Conservation (phyloP, 306 rosid species). For the Glycine soja region DNA sequence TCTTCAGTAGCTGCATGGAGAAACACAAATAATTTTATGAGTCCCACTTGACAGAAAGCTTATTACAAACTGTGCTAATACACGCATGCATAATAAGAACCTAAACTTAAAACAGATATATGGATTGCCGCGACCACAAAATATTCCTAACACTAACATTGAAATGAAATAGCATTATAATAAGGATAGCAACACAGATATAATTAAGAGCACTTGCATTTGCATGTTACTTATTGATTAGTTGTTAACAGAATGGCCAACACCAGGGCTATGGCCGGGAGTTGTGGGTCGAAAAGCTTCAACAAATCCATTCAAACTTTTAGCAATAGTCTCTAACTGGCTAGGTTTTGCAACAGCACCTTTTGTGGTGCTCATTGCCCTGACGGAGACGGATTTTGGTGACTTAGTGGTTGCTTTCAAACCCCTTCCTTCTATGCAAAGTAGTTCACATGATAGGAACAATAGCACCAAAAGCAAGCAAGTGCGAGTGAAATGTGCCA, state of each 20-base stretch:
- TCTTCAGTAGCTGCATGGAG: not conserved
- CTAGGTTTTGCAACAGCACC: constrained; percentile 40
- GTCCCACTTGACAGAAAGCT: constrained; percentile 6
- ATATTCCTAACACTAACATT: constrained; percentile 18
- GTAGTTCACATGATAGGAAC: constrained; percentile 54
- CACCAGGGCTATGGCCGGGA: constrained; percentile 88
- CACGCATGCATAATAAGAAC: constrained; percentile 9
- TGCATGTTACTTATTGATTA: constrained; percentile 32
- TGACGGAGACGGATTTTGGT: constrained; percentile 3
- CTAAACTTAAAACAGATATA: not conserved
- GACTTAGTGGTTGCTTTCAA: constrained; percentile 42
- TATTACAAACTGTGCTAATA: constrained; percentile 13
- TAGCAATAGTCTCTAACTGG: constrained; percentile 10
- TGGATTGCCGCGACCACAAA: not conserved
- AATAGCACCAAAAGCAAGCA: constrained; percentile 58
- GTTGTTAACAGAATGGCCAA: constrained; percentile 73
- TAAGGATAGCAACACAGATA: constrained; percentile 9
- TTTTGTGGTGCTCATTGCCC: constrained; percentile 13
- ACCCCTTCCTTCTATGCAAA: constrained; percentile 63
- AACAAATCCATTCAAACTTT: constrained; percentile 45
- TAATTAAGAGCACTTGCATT: not conserved
- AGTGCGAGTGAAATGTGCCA: constrained; percentile 58
- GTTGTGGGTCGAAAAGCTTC: constrained; percentile 78
- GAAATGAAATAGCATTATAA: constrained; percentile 33
- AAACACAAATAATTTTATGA: not conserved